Percentiles rank a stretch among this genome's conserved stretches.
These are phyloP conservation scores for Dissophora ornata DNA, from an alignment of 192 early-diverging fungal genomes.

Conservation along the genomic window DNA sequence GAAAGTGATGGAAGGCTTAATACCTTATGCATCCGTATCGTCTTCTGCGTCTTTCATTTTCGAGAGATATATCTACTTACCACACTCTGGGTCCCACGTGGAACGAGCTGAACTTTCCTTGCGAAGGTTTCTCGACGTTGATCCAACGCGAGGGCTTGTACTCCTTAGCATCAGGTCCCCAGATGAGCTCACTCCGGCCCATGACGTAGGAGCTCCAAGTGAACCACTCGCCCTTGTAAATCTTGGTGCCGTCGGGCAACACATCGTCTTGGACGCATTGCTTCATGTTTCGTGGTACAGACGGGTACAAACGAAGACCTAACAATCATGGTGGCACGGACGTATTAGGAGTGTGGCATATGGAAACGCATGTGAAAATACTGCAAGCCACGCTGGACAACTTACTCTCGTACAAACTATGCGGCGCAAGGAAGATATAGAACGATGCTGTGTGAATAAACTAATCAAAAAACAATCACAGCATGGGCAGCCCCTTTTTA, in stretches of 20 bases:
- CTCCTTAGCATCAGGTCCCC: constrained; percentile 71
- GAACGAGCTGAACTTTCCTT: constrained; percentile 65
- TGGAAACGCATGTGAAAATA: no score
- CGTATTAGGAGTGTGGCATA: no score
- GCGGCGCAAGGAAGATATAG: not conserved
- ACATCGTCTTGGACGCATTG: constrained; percentile 65
- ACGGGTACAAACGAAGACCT: constrained; percentile 69
- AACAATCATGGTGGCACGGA: no score
- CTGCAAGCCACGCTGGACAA: no score
- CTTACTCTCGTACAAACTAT: constrained; percentile 31
- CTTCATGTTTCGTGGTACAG: constrained; percentile 70
- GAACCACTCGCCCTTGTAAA: constrained; percentile 65
- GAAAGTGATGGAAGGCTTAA: no score
- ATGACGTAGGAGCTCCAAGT: constrained; percentile 63
- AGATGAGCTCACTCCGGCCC: constrained; percentile 65
- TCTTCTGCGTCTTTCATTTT: no score
- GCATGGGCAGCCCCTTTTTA: no score
- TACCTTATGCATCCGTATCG: no score
- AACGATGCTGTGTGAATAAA: no score
- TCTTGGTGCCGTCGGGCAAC: constrained; percentile 69
- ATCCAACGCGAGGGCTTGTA: constrained; percentile 79
- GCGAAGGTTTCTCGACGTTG: constrained; percentile 43
- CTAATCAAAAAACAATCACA: no score
- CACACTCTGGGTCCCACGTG: constrained; percentile 64
- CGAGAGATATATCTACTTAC: constrained; percentile 10